A percentile compares a stretch with the other conserved stretches of the same genome.
phyloP scores from a whole-genome alignment of 208 protist genomes.

The Trypanosoma rangeli region DNA sequence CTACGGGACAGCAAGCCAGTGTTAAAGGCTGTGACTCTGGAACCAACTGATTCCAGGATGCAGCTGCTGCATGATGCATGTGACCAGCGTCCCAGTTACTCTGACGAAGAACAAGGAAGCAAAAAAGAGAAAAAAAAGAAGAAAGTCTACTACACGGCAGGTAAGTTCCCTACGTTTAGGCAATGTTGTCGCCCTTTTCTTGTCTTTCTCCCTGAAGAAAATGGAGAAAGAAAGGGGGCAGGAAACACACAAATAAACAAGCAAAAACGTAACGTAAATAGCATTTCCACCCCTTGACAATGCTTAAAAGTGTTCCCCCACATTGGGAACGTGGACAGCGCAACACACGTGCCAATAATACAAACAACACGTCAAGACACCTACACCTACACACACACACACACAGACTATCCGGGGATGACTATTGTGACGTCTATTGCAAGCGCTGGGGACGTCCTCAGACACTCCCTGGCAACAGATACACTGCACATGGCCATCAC shows the following conservation, averaged over 20 bases:
- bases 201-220: not conserved
- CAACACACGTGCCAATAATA: not conserved
- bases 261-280: not conserved
- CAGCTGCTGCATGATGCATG: not conserved
- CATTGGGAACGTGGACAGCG: not conserved
- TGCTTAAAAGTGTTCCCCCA: not conserved
- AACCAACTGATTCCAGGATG: conserved; percentile 11
- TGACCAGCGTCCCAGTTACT: not conserved
- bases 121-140: not conserved
- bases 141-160: not conserved
- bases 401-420: conserved; percentile 7
- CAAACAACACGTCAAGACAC: not conserved
- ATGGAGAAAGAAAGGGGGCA: conserved; percentile 7
- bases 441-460: not conserved
- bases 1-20: not conserved
- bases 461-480: conserved; percentile 11
- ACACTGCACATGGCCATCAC: conserved; percentile 11
- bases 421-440: conserved; percentile 32
- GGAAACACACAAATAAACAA: conserved; percentile 5
- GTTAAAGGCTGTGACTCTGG: not conserved
- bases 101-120: not conserved
- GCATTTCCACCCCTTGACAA: not conserved
- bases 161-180: not conserved
- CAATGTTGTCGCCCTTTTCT: not conserved
- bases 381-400: not conserved